A percentile compares a stretch with the other conserved stretches of the same genome.
Conservation (phyloP, 768 basidiomycete species). For the Collybia mongolica region DNA sequence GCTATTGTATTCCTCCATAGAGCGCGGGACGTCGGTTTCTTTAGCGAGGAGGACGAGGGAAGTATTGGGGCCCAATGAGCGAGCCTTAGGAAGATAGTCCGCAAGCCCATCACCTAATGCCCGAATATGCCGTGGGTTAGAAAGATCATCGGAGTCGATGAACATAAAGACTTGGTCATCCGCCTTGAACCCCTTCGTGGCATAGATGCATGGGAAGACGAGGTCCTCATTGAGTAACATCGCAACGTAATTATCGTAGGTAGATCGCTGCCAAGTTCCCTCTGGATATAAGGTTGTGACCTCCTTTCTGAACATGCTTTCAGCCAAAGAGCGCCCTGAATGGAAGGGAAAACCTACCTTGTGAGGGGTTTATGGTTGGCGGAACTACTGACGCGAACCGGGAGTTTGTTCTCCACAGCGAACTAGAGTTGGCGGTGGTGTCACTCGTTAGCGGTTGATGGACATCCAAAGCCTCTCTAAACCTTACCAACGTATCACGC, state of each 20-base stretch:
- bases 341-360: constrained; percentile 14
- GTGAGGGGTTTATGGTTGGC: constrained; percentile 2
- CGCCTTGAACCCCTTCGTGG: constrained; percentile 19
- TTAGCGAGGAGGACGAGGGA: constrained; percentile 20
- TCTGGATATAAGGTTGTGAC: constrained; percentile 12
- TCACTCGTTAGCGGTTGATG: too few relatives aligned
- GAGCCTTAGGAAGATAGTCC: constrained; percentile 18
- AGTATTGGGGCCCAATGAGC: constrained; percentile 16
- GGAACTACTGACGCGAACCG: not conserved
- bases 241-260: constrained; percentile 16
- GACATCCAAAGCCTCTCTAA: not conserved
- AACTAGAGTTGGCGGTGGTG: not conserved
- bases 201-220: constrained; percentile 20
- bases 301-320: constrained; percentile 2
- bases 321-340: not conserved
- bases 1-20: constrained; percentile 16
- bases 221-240: constrained; percentile 18
- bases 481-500: not conserved
- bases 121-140: constrained; percentile 15
- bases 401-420: not conserved
- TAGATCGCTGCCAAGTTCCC: constrained; percentile 18
- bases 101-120: constrained; percentile 11
- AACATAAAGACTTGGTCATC: constrained; percentile 18
- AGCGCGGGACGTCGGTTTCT: constrained; percentile 13
- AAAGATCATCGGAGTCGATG: constrained; percentile 19